Evolutionary conservation across 176 grass and related monocot species (phyloP).

Genomic region (Oryza nivara): DNA sequence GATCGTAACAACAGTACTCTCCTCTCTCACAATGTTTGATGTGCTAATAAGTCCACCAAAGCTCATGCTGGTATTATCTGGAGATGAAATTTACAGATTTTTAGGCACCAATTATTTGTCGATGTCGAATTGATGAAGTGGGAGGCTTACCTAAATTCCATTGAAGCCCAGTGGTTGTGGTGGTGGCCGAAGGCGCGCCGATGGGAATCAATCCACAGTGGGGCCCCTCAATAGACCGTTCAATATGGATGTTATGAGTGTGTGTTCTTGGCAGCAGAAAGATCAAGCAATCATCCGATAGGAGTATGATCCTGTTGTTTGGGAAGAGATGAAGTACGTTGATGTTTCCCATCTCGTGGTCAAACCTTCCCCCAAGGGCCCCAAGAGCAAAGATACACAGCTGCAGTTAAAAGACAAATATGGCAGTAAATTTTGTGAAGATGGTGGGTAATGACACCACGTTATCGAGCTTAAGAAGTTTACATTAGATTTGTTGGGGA

Average conservation of each 20-base stretch:
- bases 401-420: constrained; percentile 43
- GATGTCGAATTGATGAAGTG: neutral
- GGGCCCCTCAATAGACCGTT: constrained; percentile 54
- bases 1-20: constrained; percentile 47
- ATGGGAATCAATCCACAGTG: constrained; percentile 78
- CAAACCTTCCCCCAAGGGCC: constrained; percentile 82
- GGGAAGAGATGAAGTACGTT: constrained; percentile 73
- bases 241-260: constrained; percentile 59
- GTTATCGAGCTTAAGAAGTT: constrained; percentile 3
- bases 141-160: constrained; percentile 75
- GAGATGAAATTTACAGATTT: neutral
- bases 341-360: constrained; percentile 88
- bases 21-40: constrained; percentile 66
- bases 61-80: constrained; percentile 62
- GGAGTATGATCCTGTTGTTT: constrained; percentile 56
- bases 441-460: neutral
- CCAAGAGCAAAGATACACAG: constrained; percentile 73
- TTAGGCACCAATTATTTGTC: constrained; percentile 22
- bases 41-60: constrained; percentile 82
- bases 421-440: neutral
- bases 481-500: constrained; percentile 64
- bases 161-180: constrained; percentile 71
- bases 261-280: constrained; percentile 70
- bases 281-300: constrained; percentile 76
- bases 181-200: constrained; percentile 55